Evolutionary conservation across 345 rosid species (phyloP).

Genomic region (Eucalyptus dawsonii): DNA sequence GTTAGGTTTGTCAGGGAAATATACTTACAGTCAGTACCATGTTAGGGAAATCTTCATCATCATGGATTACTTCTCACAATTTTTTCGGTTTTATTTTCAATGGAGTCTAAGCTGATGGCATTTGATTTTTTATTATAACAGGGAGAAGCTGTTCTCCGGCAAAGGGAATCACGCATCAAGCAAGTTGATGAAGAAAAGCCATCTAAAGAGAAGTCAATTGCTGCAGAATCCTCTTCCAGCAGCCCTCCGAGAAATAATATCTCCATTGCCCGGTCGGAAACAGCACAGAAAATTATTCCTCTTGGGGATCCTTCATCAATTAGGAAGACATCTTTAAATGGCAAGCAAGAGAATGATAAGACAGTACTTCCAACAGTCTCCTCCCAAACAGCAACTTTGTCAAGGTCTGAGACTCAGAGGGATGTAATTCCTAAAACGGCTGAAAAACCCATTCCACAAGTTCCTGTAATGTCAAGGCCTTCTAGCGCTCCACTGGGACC

Average conservation of each 20-base stretch:
- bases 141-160: constrained; percentile 16
- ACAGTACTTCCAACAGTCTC: constrained; percentile 9
- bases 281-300: constrained; percentile 23
- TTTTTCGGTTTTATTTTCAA: neutral
- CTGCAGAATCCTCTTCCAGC: constrained; percentile 41
- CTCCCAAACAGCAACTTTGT: constrained; percentile 2
- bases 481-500: constrained; percentile 83
- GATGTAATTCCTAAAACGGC: constrained; percentile 20
- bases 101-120: neutral
- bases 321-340: constrained; percentile 27
- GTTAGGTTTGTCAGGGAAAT: neutral
- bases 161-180: constrained; percentile 16
- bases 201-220: constrained; percentile 38
- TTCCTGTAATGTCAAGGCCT: constrained; percentile 66
- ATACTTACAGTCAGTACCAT: neutral
- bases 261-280: constrained; percentile 24
- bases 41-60: neutral
- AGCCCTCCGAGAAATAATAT: constrained; percentile 23
- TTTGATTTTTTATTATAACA: neutral
- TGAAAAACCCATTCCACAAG: constrained; percentile 27
- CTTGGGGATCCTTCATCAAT: constrained; percentile 11
- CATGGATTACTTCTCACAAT: neutral
- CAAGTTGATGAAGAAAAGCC: constrained; percentile 34
- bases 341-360: constrained; percentile 31
- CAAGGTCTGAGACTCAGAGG: constrained; percentile 39